Base-by-base conservation (phyloP, 2,329 filamentous ascomycete genomes). In the Aureobasidium leucospermi region DNA sequence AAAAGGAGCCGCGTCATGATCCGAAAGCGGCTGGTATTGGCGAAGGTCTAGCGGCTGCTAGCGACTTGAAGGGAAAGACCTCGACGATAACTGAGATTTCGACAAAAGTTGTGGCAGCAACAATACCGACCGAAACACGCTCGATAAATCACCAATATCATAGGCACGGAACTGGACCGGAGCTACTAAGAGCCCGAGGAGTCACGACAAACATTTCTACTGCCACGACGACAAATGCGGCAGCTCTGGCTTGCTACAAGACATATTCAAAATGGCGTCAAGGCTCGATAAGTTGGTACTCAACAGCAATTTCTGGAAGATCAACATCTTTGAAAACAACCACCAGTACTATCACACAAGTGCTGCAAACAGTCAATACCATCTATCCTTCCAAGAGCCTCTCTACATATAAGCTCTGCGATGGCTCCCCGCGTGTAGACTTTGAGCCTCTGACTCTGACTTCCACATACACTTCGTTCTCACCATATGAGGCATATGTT, bases 401-500 rank as follows among this genome's bases (percentile, higher is more conserved):
- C 8, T 53, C 58, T 6, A 53, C 58, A 36, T 68, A 67, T 28
- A 65, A 58, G 15, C 57, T 67, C 0, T 67, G 66, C 49, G 66
- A 68, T 59, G 65, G 66, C 23, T 62, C 60, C 10, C 48, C 66
- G 2, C 61, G 67, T 8, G 64, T 63, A 4, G 58, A 67, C 32
- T 29, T 57, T n/a, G 28, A 56, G 19, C 65, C 64, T 6, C 43
- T 15, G 2, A 67, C 65, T 9, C 48, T 53, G 23, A 60, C 47
- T 3, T 60, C 58, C 9, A 42, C 36, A 8, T 58, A 16, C 15
- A 60, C n/a, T 11, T 58, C 42, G 28, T 58, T 56, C 8, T 62
- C 59, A 3, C 13, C 55, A 15, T 59, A 31, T 36, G 23, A 38
- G 5, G 46, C 19, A 4, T 34, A 29, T 8, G 41, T 59, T 7